Evolutionary conservation across 2,329 filamentous ascomycete species (phyloP).

Genomic region (Cladosporium sp.): DNA sequence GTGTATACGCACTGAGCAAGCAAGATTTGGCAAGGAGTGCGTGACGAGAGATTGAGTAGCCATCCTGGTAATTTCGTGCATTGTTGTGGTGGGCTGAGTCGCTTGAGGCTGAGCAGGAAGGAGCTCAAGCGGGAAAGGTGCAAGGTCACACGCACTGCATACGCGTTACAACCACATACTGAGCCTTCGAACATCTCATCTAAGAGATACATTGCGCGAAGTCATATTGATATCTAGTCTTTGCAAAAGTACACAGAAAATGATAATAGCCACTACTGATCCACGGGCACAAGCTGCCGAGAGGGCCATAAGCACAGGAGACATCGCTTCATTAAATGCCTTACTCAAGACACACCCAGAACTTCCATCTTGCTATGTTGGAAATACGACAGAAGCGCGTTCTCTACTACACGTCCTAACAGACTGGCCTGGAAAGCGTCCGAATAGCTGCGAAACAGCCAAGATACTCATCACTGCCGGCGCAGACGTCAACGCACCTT

Average conservation of each 20-base stretch:
- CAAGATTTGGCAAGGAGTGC: background rate
- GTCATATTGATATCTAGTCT: background rate
- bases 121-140: background rate
- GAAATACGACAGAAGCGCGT: background rate
- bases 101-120: background rate
- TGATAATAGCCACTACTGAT: background rate
- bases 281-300: background rate
- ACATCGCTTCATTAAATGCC: background rate
- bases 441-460: background rate
- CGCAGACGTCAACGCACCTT: constrained; percentile 10
- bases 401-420: constrained; percentile 7
- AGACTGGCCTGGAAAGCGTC: background rate
- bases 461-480: background rate
- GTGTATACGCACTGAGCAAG: background rate
- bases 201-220: background rate
- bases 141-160: too few species aligned
- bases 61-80: background rate
- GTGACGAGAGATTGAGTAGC: background rate
- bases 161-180: too few species aligned
- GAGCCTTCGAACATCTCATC: background rate
- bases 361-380: background rate
- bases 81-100: background rate
- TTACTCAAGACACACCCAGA: background rate
- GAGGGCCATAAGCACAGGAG: background rate
- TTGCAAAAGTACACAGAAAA: background rate